phyloP scores from a whole-genome alignment of 1,284 basidiomycete species.

The Macrocystidia cucumis region DNA sequence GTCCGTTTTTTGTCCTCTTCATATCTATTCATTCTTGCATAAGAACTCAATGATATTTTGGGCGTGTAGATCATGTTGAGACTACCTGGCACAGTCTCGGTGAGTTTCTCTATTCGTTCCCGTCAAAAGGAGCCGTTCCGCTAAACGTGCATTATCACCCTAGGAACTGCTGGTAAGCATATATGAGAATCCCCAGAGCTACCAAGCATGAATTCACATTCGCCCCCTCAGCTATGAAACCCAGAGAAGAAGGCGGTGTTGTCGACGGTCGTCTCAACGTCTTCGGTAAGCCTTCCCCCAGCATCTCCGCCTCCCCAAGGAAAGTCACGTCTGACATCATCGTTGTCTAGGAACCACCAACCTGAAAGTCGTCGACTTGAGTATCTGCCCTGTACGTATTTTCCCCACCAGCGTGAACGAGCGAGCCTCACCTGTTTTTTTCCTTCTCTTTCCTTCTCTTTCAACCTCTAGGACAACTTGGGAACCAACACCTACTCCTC shows the following conservation, averaged over 20 bases:
- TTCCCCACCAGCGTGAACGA: too few species aligned
- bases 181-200: neutral
- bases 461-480: conserved; percentile 44
- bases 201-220: conserved; percentile 3
- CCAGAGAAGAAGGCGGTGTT: conserved; percentile 69
- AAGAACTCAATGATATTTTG: conserved; percentile 4
- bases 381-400: conserved; percentile 53
- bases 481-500: conserved; percentile 70
- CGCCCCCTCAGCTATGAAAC: conserved; percentile 57
- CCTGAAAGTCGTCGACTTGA: conserved; percentile 61
- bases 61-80: conserved; percentile 53
- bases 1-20: too few species aligned
- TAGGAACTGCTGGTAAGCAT: conserved; percentile 37
- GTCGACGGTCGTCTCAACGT: conserved; percentile 68
- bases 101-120: conserved; percentile 14
- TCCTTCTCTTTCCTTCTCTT: neutral
- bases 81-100: conserved; percentile 72
- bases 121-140: conserved; percentile 1
- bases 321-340: conserved; percentile 1
- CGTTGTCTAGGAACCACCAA: conserved; percentile 44
- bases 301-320: too few species aligned
- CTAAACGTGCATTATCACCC: conserved; percentile 1
- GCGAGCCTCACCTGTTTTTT: neutral
- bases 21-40: neutral
- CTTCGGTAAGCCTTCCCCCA: conserved; percentile 30